Evolutionary conservation across 164 flowering plant species (phyloP), one percentile per base, ranked within the genome.

Genomic region (Piper betle): DNA sequence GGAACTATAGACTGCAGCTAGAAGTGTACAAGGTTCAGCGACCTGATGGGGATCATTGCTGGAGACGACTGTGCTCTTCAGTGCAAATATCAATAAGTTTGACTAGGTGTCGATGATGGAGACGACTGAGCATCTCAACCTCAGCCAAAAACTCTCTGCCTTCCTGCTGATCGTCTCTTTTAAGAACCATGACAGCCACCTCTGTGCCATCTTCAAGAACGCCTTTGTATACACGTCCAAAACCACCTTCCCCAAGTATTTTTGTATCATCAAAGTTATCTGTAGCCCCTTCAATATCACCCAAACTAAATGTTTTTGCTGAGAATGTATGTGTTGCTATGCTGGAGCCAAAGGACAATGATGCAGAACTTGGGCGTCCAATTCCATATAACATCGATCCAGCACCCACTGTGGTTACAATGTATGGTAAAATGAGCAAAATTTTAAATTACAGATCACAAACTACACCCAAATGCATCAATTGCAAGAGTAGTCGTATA

Each of bases 111-210:
- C 96, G 74, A 63, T 92, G 98, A 71, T 92, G 98, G 62, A 92
- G 84, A 62, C 96, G 96, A 65, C 91, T 82, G 63, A 91, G 96
- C 98, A 88, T 91, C 75, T 91, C 98, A 61, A 92, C 93, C 73
- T 92, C 98, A 50, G 98, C 93, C 74, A 89, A 73, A 74, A 92
- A 92, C 68, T 92, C 98, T 11, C 91, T 79, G 53, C 80, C 84
- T 62, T 96, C 90, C 53, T 92, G 96, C 42, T 84, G 93, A 66
- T 92, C 91, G 64, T 82, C 91, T 74, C 95, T 77, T 75, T 89
- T 92, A 43, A 89, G 76, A 72, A 89, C 82, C 78, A 89, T 92
- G 55, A 87, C 85, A 18, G 96, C 98, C 40, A 87, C 86, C 48
- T 81, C 63, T 39, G 83, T 84, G 61, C 87, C 91, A 74, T 92